These are phyloP conservation scores for Fusarium robinianum DNA, from an alignment of 2,329 filamentous ascomycete genomes.

Conservation along the genomic window DNA sequence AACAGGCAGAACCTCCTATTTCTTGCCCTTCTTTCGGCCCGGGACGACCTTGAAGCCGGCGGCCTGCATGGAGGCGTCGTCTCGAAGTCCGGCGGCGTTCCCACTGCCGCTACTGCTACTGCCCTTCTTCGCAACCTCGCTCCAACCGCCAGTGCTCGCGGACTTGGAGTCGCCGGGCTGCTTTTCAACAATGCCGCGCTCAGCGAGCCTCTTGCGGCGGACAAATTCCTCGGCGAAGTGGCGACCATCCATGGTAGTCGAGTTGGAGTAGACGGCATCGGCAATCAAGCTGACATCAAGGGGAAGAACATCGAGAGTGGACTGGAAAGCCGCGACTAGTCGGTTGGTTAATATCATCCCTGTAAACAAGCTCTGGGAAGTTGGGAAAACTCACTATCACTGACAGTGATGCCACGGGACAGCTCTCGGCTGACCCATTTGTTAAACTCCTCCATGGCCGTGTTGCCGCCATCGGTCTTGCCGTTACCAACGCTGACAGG, in stretches of 20 bases:
- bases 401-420: conserved; percentile 67
- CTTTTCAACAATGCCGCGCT: conserved; percentile 86
- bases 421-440: conserved; percentile 89
- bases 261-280: conserved; percentile 85
- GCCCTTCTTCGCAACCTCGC: conserved; percentile 95
- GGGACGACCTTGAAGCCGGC: conserved; percentile 88
- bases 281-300: conserved; percentile 80
- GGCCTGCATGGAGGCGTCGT: conserved; percentile 48
- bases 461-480: conserved; percentile 44
- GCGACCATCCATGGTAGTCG: conserved; percentile 86
- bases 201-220: conserved; percentile 87
- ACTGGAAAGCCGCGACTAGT: conserved; percentile 79
- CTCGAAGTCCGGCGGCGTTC: conserved; percentile 47
- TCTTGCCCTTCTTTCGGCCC: conserved; percentile 89
- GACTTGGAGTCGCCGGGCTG: conserved; percentile 59
- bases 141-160: conserved; percentile 75
- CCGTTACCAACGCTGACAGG: conserved; percentile 51
- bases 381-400: conserved; percentile 54
- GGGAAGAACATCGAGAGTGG: conserved; percentile 74
- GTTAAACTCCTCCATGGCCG: conserved; percentile 86
- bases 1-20: conserved; percentile 48
- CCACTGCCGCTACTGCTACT: conserved; percentile 32
- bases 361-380: neutral
- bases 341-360: conserved; percentile 39
- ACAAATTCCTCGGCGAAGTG: conserved; percentile 96